These are phyloP conservation scores for Phialophora expanda DNA, from an alignment of 2,329 filamentous ascomycete genomes.

Conservation along the genomic window DNA sequence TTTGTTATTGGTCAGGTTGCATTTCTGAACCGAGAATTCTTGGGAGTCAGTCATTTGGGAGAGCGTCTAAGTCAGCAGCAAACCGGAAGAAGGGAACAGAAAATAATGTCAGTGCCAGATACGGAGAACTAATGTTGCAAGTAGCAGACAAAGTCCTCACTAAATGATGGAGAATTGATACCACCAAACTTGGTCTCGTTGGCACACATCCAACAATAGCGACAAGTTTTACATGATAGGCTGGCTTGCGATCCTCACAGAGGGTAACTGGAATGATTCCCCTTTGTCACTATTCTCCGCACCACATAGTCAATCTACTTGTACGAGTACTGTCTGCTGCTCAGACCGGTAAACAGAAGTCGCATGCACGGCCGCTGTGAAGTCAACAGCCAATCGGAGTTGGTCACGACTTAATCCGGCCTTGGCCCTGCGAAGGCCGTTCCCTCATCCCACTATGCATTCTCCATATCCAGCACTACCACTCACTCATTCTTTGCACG, in stretches of 20 bases:
- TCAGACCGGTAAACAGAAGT: neutral
- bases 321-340: neutral
- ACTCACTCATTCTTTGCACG: conserved; percentile 1
- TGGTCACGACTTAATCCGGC: neutral
- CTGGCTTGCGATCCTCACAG: neutral
- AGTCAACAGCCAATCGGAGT: conserved; percentile 16
- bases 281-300: neutral
- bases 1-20: neutral
- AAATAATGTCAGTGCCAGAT: neutral
- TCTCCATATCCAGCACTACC: conserved; percentile 5
- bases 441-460: conserved; percentile 22
- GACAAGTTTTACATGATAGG: neutral
- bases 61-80: neutral
- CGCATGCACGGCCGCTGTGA: too few relatives aligned
- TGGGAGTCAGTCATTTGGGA: neutral
- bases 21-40: neutral
- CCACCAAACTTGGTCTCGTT: neutral
- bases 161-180: neutral
- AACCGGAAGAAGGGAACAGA: too few relatives aligned
- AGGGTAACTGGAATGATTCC: neutral
- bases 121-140: neutral
- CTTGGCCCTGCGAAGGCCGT: conserved; percentile 12
- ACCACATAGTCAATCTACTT: neutral
- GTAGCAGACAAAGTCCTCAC: neutral
- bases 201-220: neutral